Percentiles rank a stretch among this genome's conserved stretches.
phyloP scores from a whole-genome alignment of 2,329 filamentous ascomycete genomes.

The Colletotrichum sp. region DNA sequence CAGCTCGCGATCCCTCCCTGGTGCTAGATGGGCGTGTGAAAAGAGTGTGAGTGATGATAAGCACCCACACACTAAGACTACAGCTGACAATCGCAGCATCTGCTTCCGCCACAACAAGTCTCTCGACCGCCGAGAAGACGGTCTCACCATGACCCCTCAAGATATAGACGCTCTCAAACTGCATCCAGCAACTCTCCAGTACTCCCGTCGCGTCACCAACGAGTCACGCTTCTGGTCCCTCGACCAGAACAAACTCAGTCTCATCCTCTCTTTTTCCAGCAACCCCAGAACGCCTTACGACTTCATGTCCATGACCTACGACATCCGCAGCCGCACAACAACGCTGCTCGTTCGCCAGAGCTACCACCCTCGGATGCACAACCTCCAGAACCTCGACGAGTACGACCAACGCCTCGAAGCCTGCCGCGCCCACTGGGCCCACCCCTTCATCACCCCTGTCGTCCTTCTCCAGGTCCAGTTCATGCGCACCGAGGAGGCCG shows the following conservation, averaged over 20 bases:
- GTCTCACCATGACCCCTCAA: constrained; percentile 38
- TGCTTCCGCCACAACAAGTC: constrained; percentile 39
- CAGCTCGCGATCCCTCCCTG: constrained; percentile 9
- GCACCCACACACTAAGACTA: fast-evolving
- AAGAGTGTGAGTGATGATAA: constrained; percentile 33
- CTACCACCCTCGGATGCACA: constrained; percentile 45
- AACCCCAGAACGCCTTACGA: constrained; percentile 50
- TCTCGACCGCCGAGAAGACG: constrained; percentile 35
- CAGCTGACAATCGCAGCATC: constrained; percentile 25
- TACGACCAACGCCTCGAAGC: constrained; percentile 51
- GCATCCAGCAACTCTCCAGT: constrained; percentile 44
- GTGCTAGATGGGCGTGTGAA: constrained; percentile 38
- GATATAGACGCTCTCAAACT: constrained; percentile 40
- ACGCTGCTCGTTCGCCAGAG: constrained; percentile 49
- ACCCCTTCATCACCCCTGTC: constrained; percentile 49
- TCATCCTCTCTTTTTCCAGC: constrained; percentile 50
- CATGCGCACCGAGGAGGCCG: constrained; percentile 48
- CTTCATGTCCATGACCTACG: constrained; percentile 52
- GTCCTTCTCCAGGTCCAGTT: constrained; percentile 53
- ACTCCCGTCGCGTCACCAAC: constrained; percentile 41
- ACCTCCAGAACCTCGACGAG: constrained; percentile 47
- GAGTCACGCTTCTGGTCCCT: constrained; percentile 46
- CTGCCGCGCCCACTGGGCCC: constrained; percentile 48
- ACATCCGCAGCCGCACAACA: constrained; percentile 40
- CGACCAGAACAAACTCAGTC: constrained; percentile 39